Percentiles rank a stretch among this genome's conserved stretches.
Evolutionary conservation across 106 monocot genomes (phyloP).

Genomic region (Dendrobium catenatum): DNA sequence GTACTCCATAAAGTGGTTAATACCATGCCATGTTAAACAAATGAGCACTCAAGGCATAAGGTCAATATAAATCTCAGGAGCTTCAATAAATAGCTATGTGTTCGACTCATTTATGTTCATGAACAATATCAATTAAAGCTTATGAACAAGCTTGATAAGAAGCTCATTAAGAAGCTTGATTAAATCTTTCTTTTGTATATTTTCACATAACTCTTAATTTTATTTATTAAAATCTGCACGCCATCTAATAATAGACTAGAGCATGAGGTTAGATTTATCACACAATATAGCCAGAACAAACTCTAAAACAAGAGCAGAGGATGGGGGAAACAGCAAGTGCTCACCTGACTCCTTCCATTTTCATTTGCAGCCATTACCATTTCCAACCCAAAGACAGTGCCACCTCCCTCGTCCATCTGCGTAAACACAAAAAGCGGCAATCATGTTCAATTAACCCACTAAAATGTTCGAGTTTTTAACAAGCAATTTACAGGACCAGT

Average conservation of each 20-base stretch:
- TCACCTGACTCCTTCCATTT: not conserved
- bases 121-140: too few relatives aligned
- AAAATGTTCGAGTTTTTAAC: not conserved
- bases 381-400: not conserved
- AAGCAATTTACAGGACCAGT: not conserved
- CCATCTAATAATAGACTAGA: not conserved
- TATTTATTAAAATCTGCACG: not conserved
- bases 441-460: not conserved
- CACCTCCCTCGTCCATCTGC: not conserved
- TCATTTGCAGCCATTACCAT: not conserved
- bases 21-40: not conserved
- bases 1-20: not conserved
- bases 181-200: too few relatives aligned
- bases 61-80: not conserved
- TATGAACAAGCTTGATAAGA: too few relatives aligned
- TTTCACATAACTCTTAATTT: not conserved
- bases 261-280: not conserved
- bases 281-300: not conserved
- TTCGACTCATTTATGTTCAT: too few relatives aligned
- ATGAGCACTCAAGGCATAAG: not conserved
- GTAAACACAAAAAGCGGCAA: not conserved
- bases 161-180: too few relatives aligned
- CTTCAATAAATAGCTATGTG: not conserved
- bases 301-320: not conserved
- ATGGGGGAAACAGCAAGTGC: not conserved